These are phyloP conservation scores for Spathaspora boniae DNA, from an alignment of 805 yeast species.

Conservation along the genomic window DNA sequence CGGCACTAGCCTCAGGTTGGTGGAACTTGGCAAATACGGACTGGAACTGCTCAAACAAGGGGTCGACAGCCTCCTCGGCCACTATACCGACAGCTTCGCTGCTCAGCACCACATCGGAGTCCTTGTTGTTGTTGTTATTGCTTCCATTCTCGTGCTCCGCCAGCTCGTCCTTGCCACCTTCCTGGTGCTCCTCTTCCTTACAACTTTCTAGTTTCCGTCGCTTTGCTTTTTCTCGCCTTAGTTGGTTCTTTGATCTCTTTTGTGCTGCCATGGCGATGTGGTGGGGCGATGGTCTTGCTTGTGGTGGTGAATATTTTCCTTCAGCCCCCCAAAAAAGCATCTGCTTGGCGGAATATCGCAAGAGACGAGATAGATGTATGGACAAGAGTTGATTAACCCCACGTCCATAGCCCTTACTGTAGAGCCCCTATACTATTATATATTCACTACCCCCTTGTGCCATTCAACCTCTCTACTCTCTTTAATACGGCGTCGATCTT, in stretches of 20 bases:
- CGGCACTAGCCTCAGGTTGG: too few relatives aligned
- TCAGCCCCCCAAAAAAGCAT: not conserved
- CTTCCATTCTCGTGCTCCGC: conserved; percentile 1
- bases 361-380: too few relatives aligned
- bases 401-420: not conserved
- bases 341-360: not conserved
- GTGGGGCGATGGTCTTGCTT: not conserved
- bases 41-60: conserved; percentile 18
- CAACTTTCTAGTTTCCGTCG: conserved; percentile 25
- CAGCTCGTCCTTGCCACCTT: conserved; percentile 3
- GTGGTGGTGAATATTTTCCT: conserved; percentile 6
- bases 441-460: not conserved
- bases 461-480: conserved; percentile 9
- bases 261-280: conserved; percentile 17
- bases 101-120: too few relatives aligned
- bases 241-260: conserved; percentile 50
- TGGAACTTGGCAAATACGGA: conserved; percentile 17
- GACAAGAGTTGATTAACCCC: not conserved
- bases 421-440: not conserved
- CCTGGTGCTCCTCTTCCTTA: conserved; percentile 3
- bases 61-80: conserved; percentile 5
- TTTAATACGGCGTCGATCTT: conserved; percentile 23
- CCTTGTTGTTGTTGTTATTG: too few relatives aligned
- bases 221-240: conserved; percentile 46
- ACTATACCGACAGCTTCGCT: not conserved